Evolutionary conservation across 306 rosid genomes (phyloP), one percentile per base, ranked within the genome.

Genomic region (Fragaria nilgerrensis): DNA sequence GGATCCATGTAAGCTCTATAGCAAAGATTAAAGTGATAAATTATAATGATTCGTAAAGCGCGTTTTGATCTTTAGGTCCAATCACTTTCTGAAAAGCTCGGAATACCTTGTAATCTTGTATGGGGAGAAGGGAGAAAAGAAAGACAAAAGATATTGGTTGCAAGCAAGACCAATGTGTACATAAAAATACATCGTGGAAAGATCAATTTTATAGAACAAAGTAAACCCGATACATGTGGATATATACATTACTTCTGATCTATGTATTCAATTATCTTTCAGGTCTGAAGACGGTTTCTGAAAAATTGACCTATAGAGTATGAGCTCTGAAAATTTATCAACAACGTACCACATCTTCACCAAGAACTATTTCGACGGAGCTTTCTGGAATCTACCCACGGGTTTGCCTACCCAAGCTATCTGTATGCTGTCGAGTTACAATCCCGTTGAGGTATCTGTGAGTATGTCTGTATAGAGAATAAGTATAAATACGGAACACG

Each of bases 31-130:
- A 78, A 78, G 70, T 25, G 73, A 15, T 25, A 17, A 27, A 27
- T 27, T 61, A 65, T 9, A 48, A 41, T 48, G n/a, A 27, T 77
- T 69, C 69, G 36, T 68, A 63, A 77, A 70, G 68, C 72, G 81
- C 73, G 32, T 75, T 77, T 78, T 79, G 65, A 41, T 62, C 56
- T 61, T 61, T 61, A 19, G 68, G 76, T 75, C 79, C 53, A 27
- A 48, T 72, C 36, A 53, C 72, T 85, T 74, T 85, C 67, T 76
- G 71, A 78, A 83, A 85, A 84, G 65, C 34, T 59, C 25, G 77
- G 85, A 74, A 79, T 83, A 59, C 52, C 83, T 80, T 83, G 87
- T 41, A 70, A 41, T 81, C 83, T 82, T 83, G 86, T 34, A 70
- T 79, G 36, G 78, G 61, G 55, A 49, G 63, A 53, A 43, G 69